Conservation (phyloP, 1,139 yeast genomes). For the Pichia sorboxylosa region DNA sequence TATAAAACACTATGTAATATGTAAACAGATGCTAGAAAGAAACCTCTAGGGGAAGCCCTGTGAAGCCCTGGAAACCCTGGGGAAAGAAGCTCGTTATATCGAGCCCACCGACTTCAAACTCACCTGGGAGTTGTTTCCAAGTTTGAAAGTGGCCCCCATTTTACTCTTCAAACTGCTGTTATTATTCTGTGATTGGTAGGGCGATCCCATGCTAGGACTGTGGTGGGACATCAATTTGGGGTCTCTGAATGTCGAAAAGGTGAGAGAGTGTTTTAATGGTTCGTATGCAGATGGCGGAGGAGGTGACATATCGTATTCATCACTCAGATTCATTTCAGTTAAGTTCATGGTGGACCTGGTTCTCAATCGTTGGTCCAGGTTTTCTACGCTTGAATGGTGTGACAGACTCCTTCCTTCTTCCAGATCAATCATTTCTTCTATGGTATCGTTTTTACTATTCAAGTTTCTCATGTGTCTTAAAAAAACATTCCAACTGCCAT, state of each 20-base stretch:
- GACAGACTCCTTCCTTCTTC: conserved; percentile 14
- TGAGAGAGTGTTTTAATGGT: conserved; percentile 8
- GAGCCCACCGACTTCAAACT: conserved; percentile 5
- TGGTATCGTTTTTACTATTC: not conserved
- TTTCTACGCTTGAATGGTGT: conserved; percentile 4
- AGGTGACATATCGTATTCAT: not conserved
- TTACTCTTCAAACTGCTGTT: no score
- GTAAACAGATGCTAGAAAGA: no score
- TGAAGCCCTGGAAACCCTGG: no score
- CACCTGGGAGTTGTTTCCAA: conserved; percentile 8
- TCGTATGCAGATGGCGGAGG: not conserved
- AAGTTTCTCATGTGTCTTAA: not conserved
- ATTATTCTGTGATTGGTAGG: no score
- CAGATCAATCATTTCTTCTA: conserved; percentile 9
- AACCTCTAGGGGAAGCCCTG: no score
- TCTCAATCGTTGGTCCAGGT: conserved; percentile 8
- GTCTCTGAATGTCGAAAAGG: conserved; percentile 9
- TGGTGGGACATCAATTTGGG: conserved; percentile 1
- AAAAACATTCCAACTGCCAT: conserved; percentile 7
- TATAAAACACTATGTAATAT: not conserved
- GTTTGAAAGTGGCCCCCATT: conserved; percentile 1
- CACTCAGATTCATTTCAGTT: conserved; percentile 7
- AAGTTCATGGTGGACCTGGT: conserved; percentile 16
- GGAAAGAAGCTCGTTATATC: no score
- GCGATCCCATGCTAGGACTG: no score